phyloP scores from a whole-genome alignment of 2,329 filamentous ascomycete species.

The Plectosphaerella cucumerina region DNA sequence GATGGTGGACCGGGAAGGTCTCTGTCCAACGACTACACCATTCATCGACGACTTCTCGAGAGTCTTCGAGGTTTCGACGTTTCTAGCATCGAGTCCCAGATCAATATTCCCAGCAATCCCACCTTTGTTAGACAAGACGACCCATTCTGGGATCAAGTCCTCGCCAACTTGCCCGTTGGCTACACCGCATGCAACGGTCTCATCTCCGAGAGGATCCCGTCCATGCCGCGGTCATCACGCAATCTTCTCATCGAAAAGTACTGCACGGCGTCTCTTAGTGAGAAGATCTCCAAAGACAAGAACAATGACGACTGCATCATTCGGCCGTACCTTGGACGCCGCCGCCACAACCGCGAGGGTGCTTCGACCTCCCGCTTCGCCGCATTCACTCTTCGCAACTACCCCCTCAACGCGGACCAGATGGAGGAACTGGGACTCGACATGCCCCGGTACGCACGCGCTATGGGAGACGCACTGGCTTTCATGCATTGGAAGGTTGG shows the following conservation, averaged over 20 bases:
- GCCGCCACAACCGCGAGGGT: slow-evolving; percentile 9
- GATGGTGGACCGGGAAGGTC: slow-evolving; percentile 11
- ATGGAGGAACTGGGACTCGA: slow-evolving; percentile 37
- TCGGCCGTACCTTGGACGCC: slow-evolving; percentile 42
- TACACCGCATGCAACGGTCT: slow-evolving; percentile 20
- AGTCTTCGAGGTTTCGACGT: not conserved
- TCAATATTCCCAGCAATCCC: slow-evolving; percentile 2
- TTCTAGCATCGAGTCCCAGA: not conserved
- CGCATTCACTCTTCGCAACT: not conserved
- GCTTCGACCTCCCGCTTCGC: not conserved
- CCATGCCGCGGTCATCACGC: slow-evolving; percentile 11
- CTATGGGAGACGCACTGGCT: slow-evolving; percentile 50
- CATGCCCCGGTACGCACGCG: slow-evolving; percentile 27
- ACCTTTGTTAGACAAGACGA: not conserved
- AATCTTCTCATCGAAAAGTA: slow-evolving; percentile 15
- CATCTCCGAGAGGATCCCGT: slow-evolving; percentile 22
- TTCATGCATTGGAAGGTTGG: slow-evolving; percentile 34
- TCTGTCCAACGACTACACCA: slow-evolving; percentile 11
- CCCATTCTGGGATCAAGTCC: slow-evolving; percentile 11
- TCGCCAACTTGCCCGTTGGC: slow-evolving; percentile 13
- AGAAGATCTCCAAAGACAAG: slow-evolving; percentile 12
- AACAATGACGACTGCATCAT: slow-evolving; percentile 43
- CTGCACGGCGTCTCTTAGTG: slow-evolving; percentile 1
- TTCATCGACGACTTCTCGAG: slow-evolving; percentile 6
- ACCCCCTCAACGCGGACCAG: slow-evolving; percentile 34